Conservation (phyloP, 225 moss, liverwort and hornwort genomes). For the Antitrichia curtipendula region DNA sequence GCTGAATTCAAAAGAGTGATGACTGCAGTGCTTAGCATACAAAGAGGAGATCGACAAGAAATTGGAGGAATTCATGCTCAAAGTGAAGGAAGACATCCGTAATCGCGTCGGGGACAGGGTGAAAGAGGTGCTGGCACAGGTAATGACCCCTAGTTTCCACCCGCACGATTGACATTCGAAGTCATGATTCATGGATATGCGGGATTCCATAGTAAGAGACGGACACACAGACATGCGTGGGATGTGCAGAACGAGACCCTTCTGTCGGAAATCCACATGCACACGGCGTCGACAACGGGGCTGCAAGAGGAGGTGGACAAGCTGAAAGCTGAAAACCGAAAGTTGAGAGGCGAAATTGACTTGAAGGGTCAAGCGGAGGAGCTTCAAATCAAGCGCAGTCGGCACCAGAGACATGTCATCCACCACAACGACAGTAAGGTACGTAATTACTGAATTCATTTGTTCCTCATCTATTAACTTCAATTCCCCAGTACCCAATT, state of each 20-base stretch:
- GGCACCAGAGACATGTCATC: constrained; percentile 41
- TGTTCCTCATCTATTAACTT: not conserved
- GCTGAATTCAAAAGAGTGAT: not conserved
- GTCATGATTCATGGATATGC: not conserved
- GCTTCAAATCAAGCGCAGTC: constrained; percentile 35
- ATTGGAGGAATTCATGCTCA: constrained; percentile 3
- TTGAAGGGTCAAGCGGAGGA: constrained; percentile 22
- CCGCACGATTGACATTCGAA: not conserved
- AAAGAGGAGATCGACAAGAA: constrained; percentile 12
- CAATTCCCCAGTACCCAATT: not conserved
- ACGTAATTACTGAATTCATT: not conserved
- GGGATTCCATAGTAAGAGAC: not conserved
- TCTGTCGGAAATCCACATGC: constrained; percentile 37
- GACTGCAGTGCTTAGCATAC: not conserved
- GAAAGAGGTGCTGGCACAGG: constrained; percentile 7
- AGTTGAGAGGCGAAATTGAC: constrained; percentile 33
- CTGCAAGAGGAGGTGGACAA: constrained; percentile 35
- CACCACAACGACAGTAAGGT: constrained; percentile 39
- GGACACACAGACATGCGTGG: not conserved
- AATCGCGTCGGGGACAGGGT: not conserved
- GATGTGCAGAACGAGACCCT: constrained; percentile 47
- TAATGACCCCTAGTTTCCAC: not conserved
- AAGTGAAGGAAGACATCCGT: constrained; percentile 12
- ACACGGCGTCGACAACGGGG: constrained; percentile 27
- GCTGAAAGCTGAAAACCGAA: constrained; percentile 16